These are phyloP conservation scores for Paramyrothecium roridum DNA, from an alignment of 2,329 filamentous ascomycete genomes.

Conservation along the genomic window DNA sequence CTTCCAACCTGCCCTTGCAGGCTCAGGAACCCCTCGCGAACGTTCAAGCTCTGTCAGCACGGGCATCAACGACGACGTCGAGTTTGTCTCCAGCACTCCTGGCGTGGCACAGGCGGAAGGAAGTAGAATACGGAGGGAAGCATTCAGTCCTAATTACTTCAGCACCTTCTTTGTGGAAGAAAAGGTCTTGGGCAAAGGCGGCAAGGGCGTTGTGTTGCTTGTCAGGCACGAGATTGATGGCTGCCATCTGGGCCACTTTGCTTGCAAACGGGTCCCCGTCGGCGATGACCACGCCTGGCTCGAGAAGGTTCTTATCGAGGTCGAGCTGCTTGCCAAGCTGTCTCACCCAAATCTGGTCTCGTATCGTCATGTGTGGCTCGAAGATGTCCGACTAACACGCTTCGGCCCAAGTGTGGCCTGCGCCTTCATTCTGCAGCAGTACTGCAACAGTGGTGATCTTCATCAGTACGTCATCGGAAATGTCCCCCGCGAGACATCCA, in stretches of 20 bases:
- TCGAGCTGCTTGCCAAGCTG: constrained; percentile 85
- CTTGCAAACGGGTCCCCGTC: constrained; percentile 95
- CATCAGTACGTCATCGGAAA: constrained; percentile 81
- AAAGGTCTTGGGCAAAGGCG: constrained; percentile 78
- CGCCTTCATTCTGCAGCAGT: constrained; percentile 95
- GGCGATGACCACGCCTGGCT: constrained; percentile 94
- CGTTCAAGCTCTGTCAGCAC: constrained; percentile 12
- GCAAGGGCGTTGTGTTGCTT: constrained; percentile 92
- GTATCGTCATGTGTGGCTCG: constrained; percentile 96
- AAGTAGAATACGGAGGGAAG: constrained; percentile 77
- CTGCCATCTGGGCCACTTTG: constrained; percentile 84
- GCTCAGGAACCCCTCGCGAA: constrained; percentile 6
- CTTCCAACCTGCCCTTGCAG: constrained; percentile 39
- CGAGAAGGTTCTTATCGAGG: constrained; percentile 89
- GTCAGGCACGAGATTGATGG: constrained; percentile 90
- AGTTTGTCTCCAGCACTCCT: constrained; percentile 53
- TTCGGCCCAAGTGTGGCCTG: constrained; percentile 93
- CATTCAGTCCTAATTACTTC: constrained; percentile 93
- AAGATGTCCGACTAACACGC: constrained; percentile 77
- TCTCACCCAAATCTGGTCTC: constrained; percentile 95
- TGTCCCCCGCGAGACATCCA: constrained; percentile 60
- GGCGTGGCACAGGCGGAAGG: constrained; percentile 42
- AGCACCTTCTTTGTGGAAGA: constrained; percentile 90
- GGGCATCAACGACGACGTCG: constrained; percentile 27
- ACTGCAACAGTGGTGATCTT: constrained; percentile 91